Evolutionary conservation across 2,329 filamentous ascomycete species (phyloP).

Genomic region (Cytospora mali): DNA sequence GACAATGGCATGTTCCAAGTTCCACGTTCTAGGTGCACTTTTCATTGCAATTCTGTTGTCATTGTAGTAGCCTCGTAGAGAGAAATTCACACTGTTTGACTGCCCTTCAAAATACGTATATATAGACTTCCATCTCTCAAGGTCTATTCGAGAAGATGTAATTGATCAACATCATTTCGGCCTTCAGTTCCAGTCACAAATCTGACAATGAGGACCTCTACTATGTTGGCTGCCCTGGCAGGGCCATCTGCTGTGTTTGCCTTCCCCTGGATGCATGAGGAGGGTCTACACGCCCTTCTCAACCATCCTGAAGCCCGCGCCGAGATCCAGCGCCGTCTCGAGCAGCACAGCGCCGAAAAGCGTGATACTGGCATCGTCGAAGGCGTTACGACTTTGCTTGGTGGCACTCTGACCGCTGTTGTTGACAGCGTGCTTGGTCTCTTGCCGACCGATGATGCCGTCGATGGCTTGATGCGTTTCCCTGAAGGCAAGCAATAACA

Average conservation of each 20-base stretch:
- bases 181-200: not conserved
- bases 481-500: slow-evolving; percentile 1
- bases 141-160: not conserved
- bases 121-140: not conserved
- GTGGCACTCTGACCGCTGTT: not conserved
- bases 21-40: not conserved
- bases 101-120: not conserved
- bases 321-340: slow-evolving; percentile 25
- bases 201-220: slow-evolving; percentile 8
- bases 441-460: not conserved
- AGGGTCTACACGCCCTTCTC: slow-evolving; percentile 25
- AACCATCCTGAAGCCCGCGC: slow-evolving; percentile 28
- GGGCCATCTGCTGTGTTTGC: slow-evolving; percentile 11
- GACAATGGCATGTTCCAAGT: not conserved
- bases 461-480: slow-evolving; percentile 7
- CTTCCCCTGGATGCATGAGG: slow-evolving; percentile 28
- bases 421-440: slow-evolving; percentile 12
- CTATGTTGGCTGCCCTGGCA: slow-evolving; percentile 18
- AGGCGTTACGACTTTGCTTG: not conserved
- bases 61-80: not conserved
- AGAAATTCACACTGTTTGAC: not conserved
- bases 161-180: not conserved
- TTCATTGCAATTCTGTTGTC: not conserved
- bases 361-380: not conserved
- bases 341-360: not conserved